Conservation (phyloP, 495 filamentous ascomycete species). For the Penicillium paradoxum region DNA sequence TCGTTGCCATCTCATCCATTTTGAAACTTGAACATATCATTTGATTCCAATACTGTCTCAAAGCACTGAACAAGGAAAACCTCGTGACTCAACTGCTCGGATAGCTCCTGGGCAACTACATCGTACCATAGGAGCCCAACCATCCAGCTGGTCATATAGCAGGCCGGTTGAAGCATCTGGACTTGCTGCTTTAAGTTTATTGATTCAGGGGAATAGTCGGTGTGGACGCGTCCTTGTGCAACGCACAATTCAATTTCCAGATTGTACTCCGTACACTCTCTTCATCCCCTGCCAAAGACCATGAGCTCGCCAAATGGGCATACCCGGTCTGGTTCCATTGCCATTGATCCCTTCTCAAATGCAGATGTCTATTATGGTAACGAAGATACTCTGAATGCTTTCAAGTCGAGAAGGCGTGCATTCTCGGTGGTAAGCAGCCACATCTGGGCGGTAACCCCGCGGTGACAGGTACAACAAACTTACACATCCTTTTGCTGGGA, state of each 20-base stretch:
- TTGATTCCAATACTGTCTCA: background rate
- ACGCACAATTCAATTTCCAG: conserved; percentile 18
- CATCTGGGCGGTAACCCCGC: conserved; percentile 16
- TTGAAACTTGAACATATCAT: background rate
- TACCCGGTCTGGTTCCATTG: conserved; percentile 28
- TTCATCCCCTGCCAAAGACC: conserved; percentile 11
- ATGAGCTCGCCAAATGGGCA: conserved; percentile 34
- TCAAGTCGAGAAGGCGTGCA: conserved; percentile 38
- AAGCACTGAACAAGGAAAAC: background rate
- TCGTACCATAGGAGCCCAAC: background rate
- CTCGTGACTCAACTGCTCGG: background rate
- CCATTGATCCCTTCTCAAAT: conserved; percentile 43
- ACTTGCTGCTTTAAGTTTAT: background rate
- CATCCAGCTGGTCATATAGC: background rate
- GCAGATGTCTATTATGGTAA: conserved; percentile 50
- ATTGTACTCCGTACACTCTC: conserved; percentile 7
- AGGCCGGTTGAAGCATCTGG: background rate
- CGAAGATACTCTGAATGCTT: conserved; percentile 29
- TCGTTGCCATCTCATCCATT: background rate
- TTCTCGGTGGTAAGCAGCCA: conserved; percentile 46
- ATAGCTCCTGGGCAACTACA: background rate
- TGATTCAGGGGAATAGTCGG: conserved; percentile 18
- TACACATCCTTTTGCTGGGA: conserved; percentile 7
- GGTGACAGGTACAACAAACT: conserved; percentile 7
- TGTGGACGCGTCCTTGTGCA: conserved; percentile 20